These are phyloP conservation scores for Hyparrhenia diplandra DNA, from an alignment of 176 grass and related monocot species.

Conservation along the genomic window DNA sequence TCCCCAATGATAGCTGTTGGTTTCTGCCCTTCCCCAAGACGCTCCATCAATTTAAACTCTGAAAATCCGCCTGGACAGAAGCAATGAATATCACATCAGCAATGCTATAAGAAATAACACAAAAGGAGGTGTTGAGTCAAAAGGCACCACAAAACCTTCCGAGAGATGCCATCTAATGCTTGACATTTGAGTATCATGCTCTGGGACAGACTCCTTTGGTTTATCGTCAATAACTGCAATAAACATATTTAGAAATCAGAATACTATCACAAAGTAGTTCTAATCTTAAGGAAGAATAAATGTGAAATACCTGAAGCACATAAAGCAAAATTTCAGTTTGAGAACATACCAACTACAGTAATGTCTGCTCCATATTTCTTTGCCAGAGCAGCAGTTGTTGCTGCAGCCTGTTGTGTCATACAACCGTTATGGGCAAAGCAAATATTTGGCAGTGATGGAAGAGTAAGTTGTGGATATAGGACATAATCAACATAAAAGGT, in stretches of 20 bases:
- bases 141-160: slow-evolving; percentile 51
- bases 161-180: slow-evolving; percentile 97
- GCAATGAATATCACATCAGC: not conserved
- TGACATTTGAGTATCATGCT: slow-evolving; percentile 89
- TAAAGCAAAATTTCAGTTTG: not conserved
- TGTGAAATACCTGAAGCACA: not conserved
- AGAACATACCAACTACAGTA: slow-evolving; percentile 83
- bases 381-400: slow-evolving; percentile 78
- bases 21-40: slow-evolving; percentile 80
- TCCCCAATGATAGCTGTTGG: slow-evolving; percentile 90
- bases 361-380: slow-evolving; percentile 96
- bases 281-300: not conserved
- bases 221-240: slow-evolving; percentile 92
- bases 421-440: slow-evolving; percentile 9
- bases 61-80: slow-evolving; percentile 73
- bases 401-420: slow-evolving; percentile 65
- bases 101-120: not conserved
- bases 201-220: slow-evolving; percentile 77
- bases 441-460: not conserved
- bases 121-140: not conserved
- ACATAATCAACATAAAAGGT: not conserved
- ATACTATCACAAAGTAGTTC: not conserved
- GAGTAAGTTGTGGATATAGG: not conserved
- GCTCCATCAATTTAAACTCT: slow-evolving; percentile 95
- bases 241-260: slow-evolving; percentile 1